Evolutionary conservation across 208 protist species (phyloP), one percentile per base, ranked within the genome.

Genomic region (Hexamita inflata): DNA sequence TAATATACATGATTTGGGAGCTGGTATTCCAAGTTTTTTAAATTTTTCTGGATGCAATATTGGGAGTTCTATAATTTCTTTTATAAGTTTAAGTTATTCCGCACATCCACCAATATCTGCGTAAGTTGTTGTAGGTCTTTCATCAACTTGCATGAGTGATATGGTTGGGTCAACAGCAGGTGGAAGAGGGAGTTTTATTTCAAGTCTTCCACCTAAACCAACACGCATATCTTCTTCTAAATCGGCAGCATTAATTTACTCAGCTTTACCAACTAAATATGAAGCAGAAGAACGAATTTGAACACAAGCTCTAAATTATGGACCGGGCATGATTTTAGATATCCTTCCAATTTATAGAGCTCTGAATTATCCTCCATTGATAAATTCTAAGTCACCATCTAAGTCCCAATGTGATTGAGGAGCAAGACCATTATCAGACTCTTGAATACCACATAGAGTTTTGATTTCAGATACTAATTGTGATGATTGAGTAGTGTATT

Each of bases 151-250:
- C 97, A 99, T 99, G 91, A 98, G 97, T 1, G 94, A 97, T 4
- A 99, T 96, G 30, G 91, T 94, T 13, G 96, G 93, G 82, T 99
- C 96, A 80, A 99, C 98, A 78, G 94, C 91, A 28, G 96, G 95
- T n/a, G 96, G 97, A 49, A 99, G 91, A 34, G 96, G 95, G 64
- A 99, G 94, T 83, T 98, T 91, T 83, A 99, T 99, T 82, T 95
- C 89, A 81, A 97, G 98, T 78, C 97, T 98, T 74, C 82, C 11
- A 39, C 75, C 35, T 28, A 80, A 88, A 77, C 94, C 96, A 29
- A 99, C 94, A 66, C 97, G 91, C 94, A 98, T 99, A 57, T 90
- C 94, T 85, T 99, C 96, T 83, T 99, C 95, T 78, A 99, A 96
- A 82, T 99, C 96, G 38, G 95, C 93, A 35, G 95, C 93, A 2